Conservation (phyloP, 1,139 yeast genomes). For the Blastobotrys petasosporus region DNA sequence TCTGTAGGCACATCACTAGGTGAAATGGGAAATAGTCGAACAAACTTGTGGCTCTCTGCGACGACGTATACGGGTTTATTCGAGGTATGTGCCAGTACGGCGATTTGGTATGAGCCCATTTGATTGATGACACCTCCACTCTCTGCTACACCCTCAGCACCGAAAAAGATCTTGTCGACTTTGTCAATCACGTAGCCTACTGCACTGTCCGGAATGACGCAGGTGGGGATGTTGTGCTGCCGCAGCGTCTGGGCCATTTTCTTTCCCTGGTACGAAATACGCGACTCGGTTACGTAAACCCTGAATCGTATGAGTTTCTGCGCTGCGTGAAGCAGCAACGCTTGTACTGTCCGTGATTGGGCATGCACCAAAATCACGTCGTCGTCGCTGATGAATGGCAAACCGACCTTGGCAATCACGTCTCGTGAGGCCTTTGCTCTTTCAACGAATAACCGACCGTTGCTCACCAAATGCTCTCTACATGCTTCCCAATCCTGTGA, state of each 20-base stretch:
- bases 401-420: conserved; percentile 81
- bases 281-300: conserved; percentile 87
- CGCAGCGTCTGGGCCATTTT: conserved; percentile 66
- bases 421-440: conserved; percentile 88
- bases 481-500: conserved; percentile 86
- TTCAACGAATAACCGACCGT: conserved; percentile 85
- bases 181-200: conserved; percentile 90
- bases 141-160: conserved; percentile 99
- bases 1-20: conserved; percentile 85
- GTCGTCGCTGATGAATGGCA: conserved; percentile 87
- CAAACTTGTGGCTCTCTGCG: conserved; percentile 92
- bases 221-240: conserved; percentile 81
- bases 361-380: conserved; percentile 88
- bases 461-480: conserved; percentile 78
- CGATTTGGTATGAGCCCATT: conserved; percentile 92
- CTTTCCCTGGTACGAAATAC: conserved; percentile 79
- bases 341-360: conserved; percentile 81
- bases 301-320: conserved; percentile 71
- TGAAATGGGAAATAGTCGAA: conserved; percentile 88
- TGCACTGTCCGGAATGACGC: conserved; percentile 85
- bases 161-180: conserved; percentile 89
- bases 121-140: conserved; percentile 97
- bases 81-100: conserved; percentile 84
- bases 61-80: conserved; percentile 93
- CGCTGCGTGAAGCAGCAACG: conserved; percentile 70